phyloP scores from a whole-genome alignment of 2,329 filamentous ascomycete genomes.

The Aureobasidium sp. region DNA sequence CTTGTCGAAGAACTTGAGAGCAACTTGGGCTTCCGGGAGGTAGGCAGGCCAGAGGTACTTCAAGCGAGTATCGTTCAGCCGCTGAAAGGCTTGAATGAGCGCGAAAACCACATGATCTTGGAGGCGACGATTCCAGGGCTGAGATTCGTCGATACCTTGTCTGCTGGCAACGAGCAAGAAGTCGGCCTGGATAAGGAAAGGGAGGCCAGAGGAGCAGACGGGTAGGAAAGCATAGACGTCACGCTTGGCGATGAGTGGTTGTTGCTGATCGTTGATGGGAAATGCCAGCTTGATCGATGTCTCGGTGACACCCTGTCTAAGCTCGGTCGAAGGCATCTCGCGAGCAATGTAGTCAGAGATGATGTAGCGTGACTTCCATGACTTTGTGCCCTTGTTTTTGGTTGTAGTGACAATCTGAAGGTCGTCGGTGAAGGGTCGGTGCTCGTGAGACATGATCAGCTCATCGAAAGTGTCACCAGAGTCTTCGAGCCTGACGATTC shows the following conservation, averaged over 20 bases:
- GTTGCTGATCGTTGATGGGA: slow-evolving; percentile 15
- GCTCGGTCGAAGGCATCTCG: slow-evolving; percentile 17
- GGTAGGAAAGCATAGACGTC: slow-evolving; percentile 22
- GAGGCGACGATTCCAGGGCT: slow-evolving; percentile 15
- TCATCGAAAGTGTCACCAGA: neutral
- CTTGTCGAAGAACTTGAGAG: neutral
- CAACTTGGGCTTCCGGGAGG: slow-evolving; percentile 1
- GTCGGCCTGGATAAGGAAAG: slow-evolving; percentile 20
- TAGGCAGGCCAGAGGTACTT: slow-evolving; percentile 17
- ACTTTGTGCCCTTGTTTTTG: neutral
- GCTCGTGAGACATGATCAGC: neutral
- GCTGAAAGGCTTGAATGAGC: slow-evolving; percentile 9
- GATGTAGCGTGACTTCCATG: neutral
- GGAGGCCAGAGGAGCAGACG: slow-evolving; percentile 21
- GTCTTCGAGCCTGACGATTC: slow-evolving; percentile 13
- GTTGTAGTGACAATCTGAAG: neutral
- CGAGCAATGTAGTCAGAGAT: slow-evolving; percentile 8
- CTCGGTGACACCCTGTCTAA: slow-evolving; percentile 15
- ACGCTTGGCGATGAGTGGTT: slow-evolving; percentile 11
- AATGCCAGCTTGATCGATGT: slow-evolving; percentile 20
- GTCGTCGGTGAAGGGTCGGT: neutral
- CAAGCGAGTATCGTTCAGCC: slow-evolving; percentile 13
- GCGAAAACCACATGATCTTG: slow-evolving; percentile 2
- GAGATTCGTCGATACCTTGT: slow-evolving; percentile 13
- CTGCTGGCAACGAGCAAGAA: slow-evolving; percentile 19